Conservation (phyloP, 2,329 filamentous ascomycete genomes). For the Rutstroemia sydowiana region DNA sequence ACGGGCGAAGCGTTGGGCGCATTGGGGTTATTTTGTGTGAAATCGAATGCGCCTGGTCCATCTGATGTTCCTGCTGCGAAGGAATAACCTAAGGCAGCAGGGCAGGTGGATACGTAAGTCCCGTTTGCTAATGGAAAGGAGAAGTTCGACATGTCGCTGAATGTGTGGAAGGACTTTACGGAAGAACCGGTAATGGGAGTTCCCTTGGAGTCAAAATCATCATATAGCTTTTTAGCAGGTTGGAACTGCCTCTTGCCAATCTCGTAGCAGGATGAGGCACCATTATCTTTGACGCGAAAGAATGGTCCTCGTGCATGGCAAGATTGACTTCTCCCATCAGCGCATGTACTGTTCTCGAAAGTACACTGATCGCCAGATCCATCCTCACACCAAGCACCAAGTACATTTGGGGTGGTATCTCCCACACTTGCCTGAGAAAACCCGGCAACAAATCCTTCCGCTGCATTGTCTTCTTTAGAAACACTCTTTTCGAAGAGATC, state of each 20-base stretch:
- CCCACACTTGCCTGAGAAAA: conserved; percentile 91
- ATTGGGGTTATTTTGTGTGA: conserved; percentile 77
- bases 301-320: conserved; percentile 70
- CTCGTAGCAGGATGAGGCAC: conserved; percentile 67
- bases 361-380: conserved; percentile 65
- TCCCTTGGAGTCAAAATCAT: conserved; percentile 39
- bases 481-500: conserved; percentile 73
- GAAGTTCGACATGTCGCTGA: conserved; percentile 72
- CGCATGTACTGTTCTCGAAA: conserved; percentile 78
- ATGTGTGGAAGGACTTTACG: conserved; percentile 79
- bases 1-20: conserved; percentile 58
- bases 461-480: conserved; percentile 44
- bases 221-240: conserved; percentile 53
- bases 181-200: conserved; percentile 50
- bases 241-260: conserved; percentile 66
- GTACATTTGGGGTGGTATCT: conserved; percentile 81
- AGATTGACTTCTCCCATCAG: conserved; percentile 57
- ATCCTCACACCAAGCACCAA: conserved; percentile 86
- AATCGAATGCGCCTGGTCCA: conserved; percentile 85
- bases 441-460: conserved; percentile 71
- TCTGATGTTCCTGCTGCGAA: conserved; percentile 92
- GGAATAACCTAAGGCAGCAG: conserved; percentile 81
- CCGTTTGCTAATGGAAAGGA: conserved; percentile 69
- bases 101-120: conserved; percentile 64
- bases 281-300: conserved; percentile 61